Evolutionary conservation across 2,329 filamentous ascomycete genomes (phyloP).

Genomic region (Oidium heveae): DNA sequence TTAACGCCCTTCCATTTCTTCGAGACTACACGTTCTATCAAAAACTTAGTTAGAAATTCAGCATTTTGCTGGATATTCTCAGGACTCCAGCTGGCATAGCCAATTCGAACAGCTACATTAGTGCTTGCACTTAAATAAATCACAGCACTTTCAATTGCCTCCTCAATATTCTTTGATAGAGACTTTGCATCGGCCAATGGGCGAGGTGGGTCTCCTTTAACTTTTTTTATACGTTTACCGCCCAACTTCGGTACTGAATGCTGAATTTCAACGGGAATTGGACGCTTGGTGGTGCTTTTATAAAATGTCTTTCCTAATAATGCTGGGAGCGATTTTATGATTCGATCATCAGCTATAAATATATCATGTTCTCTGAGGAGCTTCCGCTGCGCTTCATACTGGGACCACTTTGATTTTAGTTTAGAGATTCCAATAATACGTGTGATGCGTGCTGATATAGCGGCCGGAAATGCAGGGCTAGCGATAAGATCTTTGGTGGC

Average conservation of each 20-base stretch:
- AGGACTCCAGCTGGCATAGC: slow-evolving; percentile 45
- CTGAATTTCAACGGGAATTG: slow-evolving; percentile 54
- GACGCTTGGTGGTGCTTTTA: slow-evolving; percentile 57
- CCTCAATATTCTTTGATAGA: slow-evolving; percentile 59
- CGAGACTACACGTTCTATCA: slow-evolving; percentile 60
- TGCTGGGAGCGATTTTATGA: slow-evolving; percentile 47
- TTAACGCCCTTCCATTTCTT: slow-evolving; percentile 74
- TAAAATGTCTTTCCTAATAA: slow-evolving; percentile 84
- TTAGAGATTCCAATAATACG: slow-evolving; percentile 63
- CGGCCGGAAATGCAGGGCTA: slow-evolving; percentile 42
- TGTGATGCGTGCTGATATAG: slow-evolving; percentile 40
- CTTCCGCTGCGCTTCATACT: slow-evolving; percentile 69
- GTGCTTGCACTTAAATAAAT: slow-evolving; percentile 57
- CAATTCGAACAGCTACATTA: slow-evolving; percentile 60
- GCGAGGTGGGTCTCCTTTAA: slow-evolving; percentile 24
- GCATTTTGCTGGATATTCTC: slow-evolving; percentile 64
- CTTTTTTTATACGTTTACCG: slow-evolving; percentile 29
- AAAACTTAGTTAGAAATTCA: slow-evolving; percentile 37
- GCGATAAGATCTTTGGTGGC: slow-evolving; percentile 74
- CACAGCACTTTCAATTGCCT: slow-evolving; percentile 49
- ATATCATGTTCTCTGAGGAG: slow-evolving; percentile 70
- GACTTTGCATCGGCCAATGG: slow-evolving; percentile 20
- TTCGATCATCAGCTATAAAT: slow-evolving; percentile 78
- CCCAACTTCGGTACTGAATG: slow-evolving; percentile 34
- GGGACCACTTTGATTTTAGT: slow-evolving; percentile 69